Evolutionary conservation across 164 flowering plant genomes (phyloP).

Genomic region (Kingdonia uniflora): DNA sequence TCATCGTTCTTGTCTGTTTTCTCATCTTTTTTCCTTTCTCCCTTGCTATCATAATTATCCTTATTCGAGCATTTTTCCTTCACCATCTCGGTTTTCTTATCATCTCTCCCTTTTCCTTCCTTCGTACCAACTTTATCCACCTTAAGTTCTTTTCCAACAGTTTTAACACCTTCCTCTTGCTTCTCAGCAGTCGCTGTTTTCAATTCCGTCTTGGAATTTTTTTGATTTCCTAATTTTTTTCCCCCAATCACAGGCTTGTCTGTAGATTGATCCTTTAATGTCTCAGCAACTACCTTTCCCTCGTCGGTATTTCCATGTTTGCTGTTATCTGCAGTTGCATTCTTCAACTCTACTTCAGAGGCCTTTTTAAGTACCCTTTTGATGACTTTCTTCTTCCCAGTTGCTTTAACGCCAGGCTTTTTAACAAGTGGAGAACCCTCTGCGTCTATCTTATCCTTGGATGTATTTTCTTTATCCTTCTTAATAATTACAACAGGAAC

Average conservation of each 20-base stretch:
- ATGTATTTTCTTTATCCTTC: constrained; percentile 22
- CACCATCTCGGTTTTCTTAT: constrained; percentile 17
- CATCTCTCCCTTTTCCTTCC: constrained; percentile 16
- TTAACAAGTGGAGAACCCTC: constrained; percentile 15
- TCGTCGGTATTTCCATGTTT: constrained; percentile 19
- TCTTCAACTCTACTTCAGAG: constrained; percentile 2
- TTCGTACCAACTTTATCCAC: constrained; percentile 23
- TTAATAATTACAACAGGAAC: constrained; percentile 21
- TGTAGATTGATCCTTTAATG: constrained; percentile 12
- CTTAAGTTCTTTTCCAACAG: constrained; percentile 23
- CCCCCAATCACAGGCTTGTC: constrained; percentile 13
- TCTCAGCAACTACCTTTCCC: constrained; percentile 13
- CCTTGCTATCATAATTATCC: constrained; percentile 25
- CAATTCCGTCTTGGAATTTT: constrained; percentile 11
- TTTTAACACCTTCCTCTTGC: constrained; percentile 12
- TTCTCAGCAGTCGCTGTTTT: constrained; percentile 15
- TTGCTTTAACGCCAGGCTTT: constrained; percentile 28
- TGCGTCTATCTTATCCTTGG: constrained; percentile 24
- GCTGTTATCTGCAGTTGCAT: constrained; percentile 7
- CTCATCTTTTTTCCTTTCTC: constrained; percentile 32
- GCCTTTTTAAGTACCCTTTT: constrained; percentile 22
- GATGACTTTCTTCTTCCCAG: constrained; percentile 53
- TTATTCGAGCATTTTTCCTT: constrained; percentile 27
- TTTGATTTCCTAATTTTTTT: constrained; percentile 21
- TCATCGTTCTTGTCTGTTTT: constrained; percentile 47